Evolutionary conservation across 1,139 yeast genomes (phyloP).

Genomic region (Protomyces pachydermus): DNA sequence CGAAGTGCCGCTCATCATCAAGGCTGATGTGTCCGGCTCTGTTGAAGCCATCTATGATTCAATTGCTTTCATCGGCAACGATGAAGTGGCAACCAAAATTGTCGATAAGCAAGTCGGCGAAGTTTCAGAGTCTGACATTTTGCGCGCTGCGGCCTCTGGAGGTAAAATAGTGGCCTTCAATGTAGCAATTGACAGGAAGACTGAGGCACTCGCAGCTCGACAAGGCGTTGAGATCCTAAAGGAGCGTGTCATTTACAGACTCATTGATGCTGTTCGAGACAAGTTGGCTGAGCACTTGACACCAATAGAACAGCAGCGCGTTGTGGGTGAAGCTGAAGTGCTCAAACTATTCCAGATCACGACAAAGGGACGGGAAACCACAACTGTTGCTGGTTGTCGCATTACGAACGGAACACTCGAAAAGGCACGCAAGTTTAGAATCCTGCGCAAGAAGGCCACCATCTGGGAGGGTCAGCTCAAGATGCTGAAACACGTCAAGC

Average conservation of each 20-base stretch:
- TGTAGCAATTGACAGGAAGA: constrained; percentile 61
- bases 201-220: constrained; percentile 55
- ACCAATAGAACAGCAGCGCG: constrained; percentile 65
- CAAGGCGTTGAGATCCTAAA: constrained; percentile 57
- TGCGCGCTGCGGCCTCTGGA: constrained; percentile 68
- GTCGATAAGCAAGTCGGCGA: constrained; percentile 75
- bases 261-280: constrained; percentile 76
- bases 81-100: constrained; percentile 67
- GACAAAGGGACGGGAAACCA: constrained; percentile 47
- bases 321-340: constrained; percentile 62
- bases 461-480: constrained; percentile 66
- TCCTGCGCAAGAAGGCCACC: constrained; percentile 51
- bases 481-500: constrained; percentile 76
- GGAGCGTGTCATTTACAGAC: constrained; percentile 77
- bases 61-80: constrained; percentile 74
- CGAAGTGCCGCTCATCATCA: constrained; percentile 58
- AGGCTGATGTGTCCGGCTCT: constrained; percentile 81
- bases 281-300: constrained; percentile 57
- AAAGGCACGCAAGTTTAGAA: constrained; percentile 57
- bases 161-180: constrained; percentile 69
- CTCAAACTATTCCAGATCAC: constrained; percentile 69
- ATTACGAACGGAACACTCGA: constrained; percentile 66
- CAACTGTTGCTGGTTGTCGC: constrained; percentile 81
- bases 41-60: constrained; percentile 67
- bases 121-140: constrained; percentile 77